Base-by-base conservation (phyloP, 2,329 filamentous ascomycete species). In the Xylogone sp. region DNA sequence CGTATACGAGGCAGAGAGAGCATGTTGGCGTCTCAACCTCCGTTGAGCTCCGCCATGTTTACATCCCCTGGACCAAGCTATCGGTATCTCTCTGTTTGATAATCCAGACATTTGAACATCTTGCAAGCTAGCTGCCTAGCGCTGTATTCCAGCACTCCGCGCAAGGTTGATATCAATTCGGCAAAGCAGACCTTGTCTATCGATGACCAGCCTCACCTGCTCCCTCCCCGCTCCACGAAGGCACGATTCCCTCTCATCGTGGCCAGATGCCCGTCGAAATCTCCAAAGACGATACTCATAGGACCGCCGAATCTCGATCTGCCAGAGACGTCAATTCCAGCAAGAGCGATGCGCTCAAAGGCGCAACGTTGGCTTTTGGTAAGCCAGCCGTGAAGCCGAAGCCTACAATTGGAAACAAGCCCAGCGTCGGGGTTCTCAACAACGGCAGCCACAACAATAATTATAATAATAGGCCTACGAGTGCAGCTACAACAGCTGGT, bases 301-400 rank as follows among this genome's bases (percentile, higher is more conserved):
- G n/a, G 43, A 45, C 47, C 42, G 50, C 55, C 53, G 50, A 58
- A 42, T 22, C 29, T 29, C 54, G 51, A 42, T 49, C 53, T 56
- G 50, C 51, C 45, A 55, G 53, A 44, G 52, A 57, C 55, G 53
- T 49, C 42, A 45, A 45, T 50, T 48, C 49, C 53, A 31, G 39
- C 50, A 59, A 60, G 46, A 63, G 73, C 62, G 74, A 75, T 45
- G 77, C 77, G 44, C 68, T 79, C 13, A 67, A 67, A 48, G 77
- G 77, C 27, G 77, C 77, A 8, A 66, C 70, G 5, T 59, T 68
- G 42, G 77, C 77, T 20, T 79, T 79, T 61, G 69, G 66, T 10
- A 75, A 72, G 59, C 69, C 71, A 21, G 60, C 68, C 22, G 57
- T 68, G 43, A 71, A 71, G 57, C 68, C 71, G 19, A 71, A 71